Evolutionary conservation across 179 eudicot genomes (phyloP), one percentile per base, ranked within the genome.

Genomic region (Vitellaria paradoxa): DNA sequence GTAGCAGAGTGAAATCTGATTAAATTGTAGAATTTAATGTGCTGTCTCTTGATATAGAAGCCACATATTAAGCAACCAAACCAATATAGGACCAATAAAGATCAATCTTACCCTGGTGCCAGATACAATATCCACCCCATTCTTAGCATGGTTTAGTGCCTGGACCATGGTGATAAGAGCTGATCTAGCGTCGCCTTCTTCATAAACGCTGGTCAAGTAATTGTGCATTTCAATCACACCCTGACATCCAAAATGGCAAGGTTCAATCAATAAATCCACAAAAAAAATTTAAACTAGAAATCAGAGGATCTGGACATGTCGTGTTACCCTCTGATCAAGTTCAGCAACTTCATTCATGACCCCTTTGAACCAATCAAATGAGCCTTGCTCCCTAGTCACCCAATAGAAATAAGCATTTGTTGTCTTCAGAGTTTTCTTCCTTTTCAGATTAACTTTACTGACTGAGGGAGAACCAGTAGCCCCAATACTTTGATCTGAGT

Each of bases 181-280:
- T 52, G 99, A 93, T 77, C 99, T 89, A 15, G 99, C 99, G 86
- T 94, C 99, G 5, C 99, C 99, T 88, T 96, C 98, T 82, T 93
- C 99, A 24, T 96, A 96, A 24, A 96, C 98, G 70, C 99, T 93
- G 23, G 98, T 96, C 83, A 96, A 81, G 85, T 96, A 91, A 73
- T 96, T 96, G 79, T 96, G 99, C 99, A 96, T 96, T 84, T 96
- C 99, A 77, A 96, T 93, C 10, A 96, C 93, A 68, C 99, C 99
- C 99, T 93, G 82, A 30, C 61, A 45, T 80, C 42, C 68, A 77
- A 75, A 73, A 64, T 46, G 17, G 52, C 14, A 70, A 57, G 11
- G 57, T 68, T 76, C 12, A 53, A 76, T 63, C 30, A 71, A 8
- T 50, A 1, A 37, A 24, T 14, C 21, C 14, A 23, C 42, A 17